Base-by-base conservation (phyloP, 1,284 basidiomycete genomes). In the Austropuccinia psidii region DNA sequence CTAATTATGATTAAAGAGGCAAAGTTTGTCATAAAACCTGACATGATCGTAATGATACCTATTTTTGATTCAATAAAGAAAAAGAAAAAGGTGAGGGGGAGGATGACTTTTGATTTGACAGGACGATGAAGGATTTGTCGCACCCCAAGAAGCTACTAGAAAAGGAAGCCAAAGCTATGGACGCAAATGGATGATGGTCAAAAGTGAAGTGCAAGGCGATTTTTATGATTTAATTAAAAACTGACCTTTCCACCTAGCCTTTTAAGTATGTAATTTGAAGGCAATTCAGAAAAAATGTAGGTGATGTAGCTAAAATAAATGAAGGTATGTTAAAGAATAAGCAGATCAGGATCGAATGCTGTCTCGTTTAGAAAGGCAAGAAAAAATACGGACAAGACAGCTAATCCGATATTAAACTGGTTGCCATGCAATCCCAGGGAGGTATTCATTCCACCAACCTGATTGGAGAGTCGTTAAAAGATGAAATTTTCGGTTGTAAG, bases 181-280 rank as follows among this genome's bases (percentile, higher is more conserved):
- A 21, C 75, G 75, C 27, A 57, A 37, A 4, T 15, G 17, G 9
- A 45, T 39, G 19, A 43, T 17, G 19, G 7, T n/a, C 17, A 45
- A 29, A 1, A 13, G 27, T 33, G 4, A 37, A 58, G 17, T 58
- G n/a, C n/a, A n/a, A n/a, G n/a, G n/a, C n/a, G n/a, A n/a, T n/a
- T n/a, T n/a, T n/a, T 1, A n/a, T n/a, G n/a, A n/a, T 58, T 19
- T 27, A n/a, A 24, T 27, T 39, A 5, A 27, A 1, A 4, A 19
- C 61, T 24, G 4, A 76, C 74, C 45, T 78, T 77, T 52, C 75
- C 76, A 4, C 76, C 75, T 19, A 77, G 7, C 49, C 70, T 74
- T 13, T 74, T 62, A 29, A 78, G 54, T 52, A 76, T 47, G 47
- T 76, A 75, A 73, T 78, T 78, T 35, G 74, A 75, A 2, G 77